Base-by-base conservation (phyloP, 208 protist genomes). In the Trypanosoma theileri region DNA sequence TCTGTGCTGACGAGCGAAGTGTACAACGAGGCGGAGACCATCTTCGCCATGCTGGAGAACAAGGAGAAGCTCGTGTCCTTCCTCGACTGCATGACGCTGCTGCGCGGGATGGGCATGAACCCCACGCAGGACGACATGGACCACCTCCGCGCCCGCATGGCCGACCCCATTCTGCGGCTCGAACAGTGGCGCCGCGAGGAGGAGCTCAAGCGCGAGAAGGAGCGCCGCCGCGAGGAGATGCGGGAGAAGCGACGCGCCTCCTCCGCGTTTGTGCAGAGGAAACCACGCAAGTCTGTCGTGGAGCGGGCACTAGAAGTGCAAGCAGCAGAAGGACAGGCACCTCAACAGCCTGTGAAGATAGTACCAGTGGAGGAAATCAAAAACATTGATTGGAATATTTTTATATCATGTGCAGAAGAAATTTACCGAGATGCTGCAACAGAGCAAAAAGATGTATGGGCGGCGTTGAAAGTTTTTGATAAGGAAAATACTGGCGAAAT, bases 381-480 rank as follows among this genome's bases (percentile, higher is more conserved):
- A 46, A 96, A 96, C 62, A 94, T 96, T 60, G 91, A 96, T 69
- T 96, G 91, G 88, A 94, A 96, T 70, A 96, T 96, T 53, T 96
- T 96, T 66, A 94, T 96, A 48, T 83, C 82, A 24, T 96, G 88
- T 77, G 75, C 81, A 0, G 87, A 96, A 62, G 79, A 84, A 61
- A 81, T 96, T 55, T 96, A 89, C 46, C 81, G 88, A 41, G 86
- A 96, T 35, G 55, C 77, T n/a, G 73, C 71, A 50, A 67, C 66
- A 7, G 88, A 96, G 77, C 75, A 96, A 75, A 77, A 69, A 52
- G 76, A 76, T 16, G 81, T 96, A 50, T 57, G 75, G 22, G 71
- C 60, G 17, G 88, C 91, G 21, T 72, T 96, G 45, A 82, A 82
- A 53, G 79, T 91, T 17, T 80, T 92, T 14, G 52, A 85, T 19